Percentiles rank a stretch among this genome's conserved stretches.
Conservation (phyloP, 2,329 filamentous ascomycete species). For the Colletotrichum australisinense region DNA sequence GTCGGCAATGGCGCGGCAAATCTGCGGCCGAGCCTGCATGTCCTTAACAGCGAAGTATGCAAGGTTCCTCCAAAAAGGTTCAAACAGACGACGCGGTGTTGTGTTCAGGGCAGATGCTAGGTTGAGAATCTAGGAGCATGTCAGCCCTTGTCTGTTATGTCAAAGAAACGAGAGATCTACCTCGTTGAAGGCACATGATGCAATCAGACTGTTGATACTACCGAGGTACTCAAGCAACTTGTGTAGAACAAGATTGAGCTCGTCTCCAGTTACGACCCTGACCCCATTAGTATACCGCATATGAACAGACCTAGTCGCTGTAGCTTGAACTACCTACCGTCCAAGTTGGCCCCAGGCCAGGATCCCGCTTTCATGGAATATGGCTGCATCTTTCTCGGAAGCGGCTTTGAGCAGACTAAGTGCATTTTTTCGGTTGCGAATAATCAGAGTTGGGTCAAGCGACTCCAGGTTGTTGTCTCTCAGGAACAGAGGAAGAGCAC, state of each 20-base stretch:
- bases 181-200: slow-evolving; percentile 86
- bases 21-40: slow-evolving; percentile 82
- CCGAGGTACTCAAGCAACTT: slow-evolving; percentile 89
- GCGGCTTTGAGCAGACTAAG: slow-evolving; percentile 79
- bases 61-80: slow-evolving; percentile 89
- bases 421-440: slow-evolving; percentile 75
- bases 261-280: slow-evolving; percentile 79
- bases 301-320: not conserved
- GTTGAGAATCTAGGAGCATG: slow-evolving; percentile 63
- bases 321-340: slow-evolving; percentile 56
- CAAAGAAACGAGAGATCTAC: slow-evolving; percentile 51
- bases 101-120: slow-evolving; percentile 74
- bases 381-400: slow-evolving; percentile 74
- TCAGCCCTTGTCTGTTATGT: not conserved
- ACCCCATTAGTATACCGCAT: slow-evolving; percentile 17
- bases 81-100: slow-evolving; percentile 77
- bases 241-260: slow-evolving; percentile 87
- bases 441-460: slow-evolving; percentile 55
- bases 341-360: slow-evolving; percentile 89
- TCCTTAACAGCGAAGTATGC: slow-evolving; percentile 87
- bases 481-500: slow-evolving; percentile 75
- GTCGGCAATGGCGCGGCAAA: slow-evolving; percentile 83
- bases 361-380: slow-evolving; percentile 85
- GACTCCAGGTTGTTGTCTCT: slow-evolving; percentile 47
- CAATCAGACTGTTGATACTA: slow-evolving; percentile 82